phyloP scores from a whole-genome alignment of 2,329 filamentous ascomycete genomes.

The Colletotrichum endophyticum region DNA sequence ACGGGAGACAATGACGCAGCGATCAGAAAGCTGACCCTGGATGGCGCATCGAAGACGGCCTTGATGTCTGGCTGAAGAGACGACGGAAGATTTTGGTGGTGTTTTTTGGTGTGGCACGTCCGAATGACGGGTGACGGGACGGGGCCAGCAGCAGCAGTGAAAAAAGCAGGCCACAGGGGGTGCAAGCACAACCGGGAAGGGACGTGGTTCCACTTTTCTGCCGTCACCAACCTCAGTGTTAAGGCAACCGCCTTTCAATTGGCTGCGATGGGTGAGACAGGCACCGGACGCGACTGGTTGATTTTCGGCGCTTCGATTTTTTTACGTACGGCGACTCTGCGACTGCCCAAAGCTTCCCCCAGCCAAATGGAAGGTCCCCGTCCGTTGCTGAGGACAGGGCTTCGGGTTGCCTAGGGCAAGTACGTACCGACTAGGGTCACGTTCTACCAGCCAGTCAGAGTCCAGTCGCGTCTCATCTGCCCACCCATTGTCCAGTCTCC shows the following conservation, averaged over 20 bases:
- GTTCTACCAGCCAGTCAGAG: not conserved
- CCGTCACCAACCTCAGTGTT: not conserved
- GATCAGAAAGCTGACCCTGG: conserved; percentile 16
- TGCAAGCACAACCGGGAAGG: not conserved
- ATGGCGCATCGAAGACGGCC: conserved; percentile 19
- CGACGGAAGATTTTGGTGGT: conserved; percentile 18
- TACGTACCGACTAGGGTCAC: not conserved
- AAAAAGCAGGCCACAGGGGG: conserved; percentile 8
- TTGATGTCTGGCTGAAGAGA: conserved; percentile 1
- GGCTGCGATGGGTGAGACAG: not conserved
- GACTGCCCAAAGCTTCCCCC: not conserved
- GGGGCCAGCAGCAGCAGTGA: not conserved
- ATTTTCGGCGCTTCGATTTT: not conserved
- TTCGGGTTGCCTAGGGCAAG: not conserved
- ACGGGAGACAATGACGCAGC: conserved; percentile 4
- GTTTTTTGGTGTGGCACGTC: conserved; percentile 19
- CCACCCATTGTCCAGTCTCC: not conserved
- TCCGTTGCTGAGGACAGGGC: not conserved
- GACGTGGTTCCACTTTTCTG: not conserved
- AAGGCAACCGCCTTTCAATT: conserved; percentile 1
- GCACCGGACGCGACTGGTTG: not conserved
- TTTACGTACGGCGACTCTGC: not conserved
- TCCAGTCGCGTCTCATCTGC: not conserved
- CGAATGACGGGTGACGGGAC: not conserved
- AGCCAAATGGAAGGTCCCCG: not conserved